Conservation (phyloP, 2,329 filamentous ascomycete genomes). For the Fusarium sp. region DNA sequence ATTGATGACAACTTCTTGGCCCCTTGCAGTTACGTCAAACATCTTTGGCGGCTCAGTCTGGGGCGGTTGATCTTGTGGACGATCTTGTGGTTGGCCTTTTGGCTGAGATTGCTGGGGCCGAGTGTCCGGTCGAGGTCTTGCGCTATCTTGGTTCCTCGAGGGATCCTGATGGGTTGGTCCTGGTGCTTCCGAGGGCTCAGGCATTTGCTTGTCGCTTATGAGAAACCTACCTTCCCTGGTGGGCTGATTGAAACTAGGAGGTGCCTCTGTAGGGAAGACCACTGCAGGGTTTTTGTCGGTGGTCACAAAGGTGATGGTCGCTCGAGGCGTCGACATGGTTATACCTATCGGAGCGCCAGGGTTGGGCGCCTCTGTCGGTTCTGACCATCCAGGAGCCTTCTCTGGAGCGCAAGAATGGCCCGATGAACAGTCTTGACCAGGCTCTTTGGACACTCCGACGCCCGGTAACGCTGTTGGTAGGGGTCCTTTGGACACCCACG, state of each 20-base stretch:
- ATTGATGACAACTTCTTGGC: slow-evolving; percentile 58
- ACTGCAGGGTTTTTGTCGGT: slow-evolving; percentile 66
- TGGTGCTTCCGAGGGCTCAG: slow-evolving; percentile 12
- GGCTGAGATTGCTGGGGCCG: neutral
- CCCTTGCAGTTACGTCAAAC: slow-evolving; percentile 57
- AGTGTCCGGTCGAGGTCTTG: neutral
- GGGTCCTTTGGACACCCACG: neutral
- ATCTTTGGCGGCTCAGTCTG: slow-evolving; percentile 22
- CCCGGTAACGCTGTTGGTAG: neutral
- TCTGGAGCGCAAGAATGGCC: slow-evolving; percentile 9
- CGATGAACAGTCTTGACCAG: slow-evolving; percentile 13
- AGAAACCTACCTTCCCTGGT: slow-evolving; percentile 5
- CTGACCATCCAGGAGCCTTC: slow-evolving; percentile 7
- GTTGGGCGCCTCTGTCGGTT: slow-evolving; percentile 1
- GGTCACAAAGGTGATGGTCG: slow-evolving; percentile 57
- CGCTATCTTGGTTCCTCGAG: neutral
- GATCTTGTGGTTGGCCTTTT: neutral
- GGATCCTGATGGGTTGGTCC: neutral
- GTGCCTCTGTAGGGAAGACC: slow-evolving; percentile 51
- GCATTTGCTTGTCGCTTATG: slow-evolving; percentile 36
- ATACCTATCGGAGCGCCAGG: slow-evolving; percentile 9
- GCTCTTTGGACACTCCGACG: slow-evolving; percentile 21
- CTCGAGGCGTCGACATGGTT: slow-evolving; percentile 24
- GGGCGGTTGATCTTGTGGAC: slow-evolving; percentile 7
- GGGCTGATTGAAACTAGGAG: slow-evolving; percentile 52